These are phyloP conservation scores for Blepharisma stoltei DNA, from an alignment of 73 alveolate genomes.

Conservation along the genomic window DNA sequence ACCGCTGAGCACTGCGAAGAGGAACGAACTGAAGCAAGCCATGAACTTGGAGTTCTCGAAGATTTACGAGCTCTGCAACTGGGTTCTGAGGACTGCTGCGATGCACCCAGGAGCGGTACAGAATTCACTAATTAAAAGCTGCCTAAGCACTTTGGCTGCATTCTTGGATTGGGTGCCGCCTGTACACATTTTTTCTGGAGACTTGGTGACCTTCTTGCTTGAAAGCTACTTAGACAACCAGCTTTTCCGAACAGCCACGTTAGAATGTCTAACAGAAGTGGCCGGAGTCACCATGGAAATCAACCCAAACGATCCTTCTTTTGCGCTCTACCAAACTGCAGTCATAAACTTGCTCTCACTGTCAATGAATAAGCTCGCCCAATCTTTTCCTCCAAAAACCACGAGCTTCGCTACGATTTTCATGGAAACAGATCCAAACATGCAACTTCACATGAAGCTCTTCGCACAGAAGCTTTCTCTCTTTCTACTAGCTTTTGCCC, in stretches of 20 bases:
- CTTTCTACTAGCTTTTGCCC: slow-evolving; percentile 15
- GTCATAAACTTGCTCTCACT: not conserved
- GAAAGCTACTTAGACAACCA: slow-evolving; percentile 28
- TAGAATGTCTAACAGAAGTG: slow-evolving; percentile 28
- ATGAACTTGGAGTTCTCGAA: slow-evolving; percentile 83
- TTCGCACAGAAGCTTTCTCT: slow-evolving; percentile 15
- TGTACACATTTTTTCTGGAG: slow-evolving; percentile 64
- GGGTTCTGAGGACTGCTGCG: slow-evolving; percentile 59
- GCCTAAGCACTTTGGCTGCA: slow-evolving; percentile 58
- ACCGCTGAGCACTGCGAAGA: slow-evolving; percentile 69
- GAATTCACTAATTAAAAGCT: slow-evolving; percentile 41
- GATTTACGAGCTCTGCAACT: slow-evolving; percentile 82
- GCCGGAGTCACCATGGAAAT: slow-evolving; percentile 30
- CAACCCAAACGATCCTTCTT: slow-evolving; percentile 26
- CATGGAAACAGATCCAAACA: not conserved
- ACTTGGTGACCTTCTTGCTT: slow-evolving; percentile 38
- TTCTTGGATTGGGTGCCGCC: slow-evolving; percentile 64
- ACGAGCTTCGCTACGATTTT: not conserved
- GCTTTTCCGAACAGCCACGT: slow-evolving; percentile 14
- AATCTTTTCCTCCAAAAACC: not conserved
- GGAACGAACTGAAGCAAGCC: slow-evolving; percentile 69
- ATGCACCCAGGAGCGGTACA: slow-evolving; percentile 52
- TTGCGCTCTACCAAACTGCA: slow-evolving; percentile 5
- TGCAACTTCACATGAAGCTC: not conserved
- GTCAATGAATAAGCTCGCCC: not conserved